Evolutionary conservation across 2,329 filamentous ascomycete species (phyloP).

Genomic region (Pestalotiopsis sp.): DNA sequence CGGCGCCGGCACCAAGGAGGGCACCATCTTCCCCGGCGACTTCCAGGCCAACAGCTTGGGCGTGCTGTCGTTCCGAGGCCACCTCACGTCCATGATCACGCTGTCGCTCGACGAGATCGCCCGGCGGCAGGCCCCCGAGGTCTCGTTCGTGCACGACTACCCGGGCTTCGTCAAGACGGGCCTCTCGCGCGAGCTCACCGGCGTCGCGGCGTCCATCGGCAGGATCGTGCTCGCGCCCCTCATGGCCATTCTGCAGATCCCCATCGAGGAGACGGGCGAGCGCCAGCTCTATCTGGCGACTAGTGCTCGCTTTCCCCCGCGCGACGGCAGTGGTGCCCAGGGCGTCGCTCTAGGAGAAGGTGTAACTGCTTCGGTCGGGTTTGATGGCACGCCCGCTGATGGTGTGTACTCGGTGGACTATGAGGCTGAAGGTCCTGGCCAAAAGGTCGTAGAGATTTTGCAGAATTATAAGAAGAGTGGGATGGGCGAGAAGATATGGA

Average conservation of each 20-base stretch:
- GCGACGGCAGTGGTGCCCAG: slow-evolving; percentile 22
- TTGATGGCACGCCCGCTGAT: slow-evolving; percentile 35
- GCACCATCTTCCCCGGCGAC: slow-evolving; percentile 47
- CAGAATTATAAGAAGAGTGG: slow-evolving; percentile 28
- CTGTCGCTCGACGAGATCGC: slow-evolving; percentile 53
- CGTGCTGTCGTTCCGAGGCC: slow-evolving; percentile 18
- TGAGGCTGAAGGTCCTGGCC: slow-evolving; percentile 30
- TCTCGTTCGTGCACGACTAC: slow-evolving; percentile 43
- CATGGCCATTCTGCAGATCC: slow-evolving; percentile 18
- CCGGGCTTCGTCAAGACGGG: slow-evolving; percentile 41
- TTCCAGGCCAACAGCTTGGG: slow-evolving; percentile 43
- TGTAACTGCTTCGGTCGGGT: slow-evolving; percentile 29
- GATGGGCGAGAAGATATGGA: slow-evolving; percentile 37
- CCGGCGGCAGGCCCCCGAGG: slow-evolving; percentile 41
- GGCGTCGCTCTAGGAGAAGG: slow-evolving; percentile 28
- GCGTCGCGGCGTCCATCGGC: slow-evolving; percentile 28
- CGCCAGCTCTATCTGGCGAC: slow-evolving; percentile 41
- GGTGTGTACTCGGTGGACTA: slow-evolving; percentile 41
- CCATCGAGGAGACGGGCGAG: slow-evolving; percentile 39
- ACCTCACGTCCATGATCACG: slow-evolving; percentile 43
- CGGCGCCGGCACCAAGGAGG: slow-evolving; percentile 56
- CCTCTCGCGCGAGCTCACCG: slow-evolving; percentile 26
- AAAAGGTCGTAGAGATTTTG: slow-evolving; percentile 21
- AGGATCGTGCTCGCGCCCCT: slow-evolving; percentile 27
- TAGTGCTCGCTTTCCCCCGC: slow-evolving; percentile 34